Evolutionary conservation across 331 rosid species (phyloP).

Genomic region (Malus hybrid): DNA sequence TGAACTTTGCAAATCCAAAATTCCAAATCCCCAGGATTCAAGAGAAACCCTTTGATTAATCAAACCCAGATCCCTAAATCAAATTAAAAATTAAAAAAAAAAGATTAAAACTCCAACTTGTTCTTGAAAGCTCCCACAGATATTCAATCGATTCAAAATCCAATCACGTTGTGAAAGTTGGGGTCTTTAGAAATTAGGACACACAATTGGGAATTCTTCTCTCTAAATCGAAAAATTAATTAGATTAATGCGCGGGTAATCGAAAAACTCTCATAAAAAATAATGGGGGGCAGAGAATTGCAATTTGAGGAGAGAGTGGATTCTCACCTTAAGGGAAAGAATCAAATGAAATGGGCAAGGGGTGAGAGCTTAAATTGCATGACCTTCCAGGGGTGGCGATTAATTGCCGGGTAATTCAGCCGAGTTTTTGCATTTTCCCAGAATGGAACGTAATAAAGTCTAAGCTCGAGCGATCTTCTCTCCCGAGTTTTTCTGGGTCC

Average conservation of each 20-base stretch:
- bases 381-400: conserved; percentile 3
- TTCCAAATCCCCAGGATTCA: conserved; percentile 14
- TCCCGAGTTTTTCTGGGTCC: conserved; percentile 30
- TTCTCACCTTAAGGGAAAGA: conserved; percentile 61
- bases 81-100: background rate
- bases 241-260: background rate
- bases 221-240: background rate
- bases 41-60: conserved; percentile 1
- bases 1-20: background rate
- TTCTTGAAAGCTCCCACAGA: background rate
- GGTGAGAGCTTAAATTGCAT: conserved; percentile 37
- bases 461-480: conserved; percentile 25
- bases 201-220: background rate
- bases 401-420: conserved; percentile 18
- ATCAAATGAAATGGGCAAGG: conserved; percentile 35
- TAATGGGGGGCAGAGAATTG: conserved; percentile 9
- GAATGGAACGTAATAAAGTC: conserved; percentile 10
- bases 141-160: background rate
- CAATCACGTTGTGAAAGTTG: background rate
- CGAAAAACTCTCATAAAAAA: conserved; percentile 27
- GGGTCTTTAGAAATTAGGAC: background rate
- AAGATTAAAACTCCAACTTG: background rate
- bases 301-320: conserved; percentile 48
- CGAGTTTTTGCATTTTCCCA: conserved; percentile 20
- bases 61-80: background rate